Base-by-base conservation (phyloP, 495 filamentous ascomycete species). In the Durotheca rogersii region DNA sequence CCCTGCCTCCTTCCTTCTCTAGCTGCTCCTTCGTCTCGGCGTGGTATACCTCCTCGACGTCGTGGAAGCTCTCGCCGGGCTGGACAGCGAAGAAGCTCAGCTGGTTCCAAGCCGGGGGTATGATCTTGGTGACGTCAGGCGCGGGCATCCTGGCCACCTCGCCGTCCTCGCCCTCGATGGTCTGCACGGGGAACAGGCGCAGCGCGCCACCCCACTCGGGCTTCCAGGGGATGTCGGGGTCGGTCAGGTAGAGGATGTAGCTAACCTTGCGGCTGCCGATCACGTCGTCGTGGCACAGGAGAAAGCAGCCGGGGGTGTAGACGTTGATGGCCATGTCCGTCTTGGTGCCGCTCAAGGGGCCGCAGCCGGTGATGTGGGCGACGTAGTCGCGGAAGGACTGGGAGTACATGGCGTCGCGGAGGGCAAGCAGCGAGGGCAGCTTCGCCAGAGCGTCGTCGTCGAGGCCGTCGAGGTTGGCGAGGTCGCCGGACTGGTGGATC, bases 321-420 rank as follows among this genome's bases (percentile, higher is more conserved):
- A 97, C 82, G 68, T 97, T 99, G 74, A 99, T 95, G 31, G 93
- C 93, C 94, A 97, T 97, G 70, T 99, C 93, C 20, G 93, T 96
- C 77, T 96, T 99, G 69, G 79, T 81, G 1, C 94, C 93, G 61
- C 89, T 95, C 61, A 99, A 71, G 41, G 86, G 81, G 6, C 91
- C 90, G 27, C 89, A 88, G 47, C 84, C 84, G 9, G 92, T 93
- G 55, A 97, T 83, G 23, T 78, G 75, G 17, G 89, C 87, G 44
- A 96, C 77, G 67, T 92, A 96, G 69, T 87, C 79, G 57, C 93
- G 86, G 75, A 97, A 99, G 14, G 81, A 75, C 23, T 86, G 74
- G 17, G 90, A 95, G 76, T 99, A 99, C 63, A 99, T 74, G 6
- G 90, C 88, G 73, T 97, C 88, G 64, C 93, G 87, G 18, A 97